phyloP scores from a whole-genome alignment of 2,329 filamentous ascomycete species.

The Aspergillus felis region DNA sequence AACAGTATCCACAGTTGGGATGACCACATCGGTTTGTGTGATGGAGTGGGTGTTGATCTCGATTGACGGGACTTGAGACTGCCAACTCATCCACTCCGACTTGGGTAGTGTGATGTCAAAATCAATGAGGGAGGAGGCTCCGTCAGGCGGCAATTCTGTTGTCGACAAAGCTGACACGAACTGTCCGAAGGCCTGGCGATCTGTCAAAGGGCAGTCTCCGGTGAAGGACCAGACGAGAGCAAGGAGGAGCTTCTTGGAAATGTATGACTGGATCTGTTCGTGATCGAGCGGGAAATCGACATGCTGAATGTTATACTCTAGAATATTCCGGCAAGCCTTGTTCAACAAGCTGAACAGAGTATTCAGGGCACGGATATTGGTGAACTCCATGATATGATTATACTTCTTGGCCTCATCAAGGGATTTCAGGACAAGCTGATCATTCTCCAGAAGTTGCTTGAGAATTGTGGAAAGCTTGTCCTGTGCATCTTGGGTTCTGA shows the following conservation, averaged over 20 bases:
- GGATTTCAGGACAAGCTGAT: constrained; percentile 75
- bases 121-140: constrained; percentile 81
- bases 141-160: constrained; percentile 77
- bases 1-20: constrained; percentile 94
- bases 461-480: constrained; percentile 75
- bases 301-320: constrained; percentile 95
- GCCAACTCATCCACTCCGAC: constrained; percentile 89
- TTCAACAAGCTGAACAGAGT: constrained; percentile 95
- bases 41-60: constrained; percentile 99
- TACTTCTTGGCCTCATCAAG: constrained; percentile 72
- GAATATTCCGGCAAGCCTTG: constrained; percentile 83
- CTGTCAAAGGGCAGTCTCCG: constrained; percentile 83
- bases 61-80: constrained; percentile 86
- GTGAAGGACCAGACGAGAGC: constrained; percentile 94
- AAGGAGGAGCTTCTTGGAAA: constrained; percentile 90
- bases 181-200: constrained; percentile 87
- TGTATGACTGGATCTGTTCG: constrained; percentile 83
- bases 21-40: constrained; percentile 96
- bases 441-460: constrained; percentile 67
- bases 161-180: constrained; percentile 76
- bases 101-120: constrained; percentile 86
- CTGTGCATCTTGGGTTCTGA: constrained; percentile 76
- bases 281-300: constrained; percentile 87
- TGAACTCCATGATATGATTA: constrained; percentile 98
- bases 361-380: constrained; percentile 79